A percentile compares a stretch with the other conserved stretches of the same genome.
These are phyloP conservation scores for Epichloe sylvatica DNA, from an alignment of 2,329 filamentous ascomycete species.

Conservation along the genomic window DNA sequence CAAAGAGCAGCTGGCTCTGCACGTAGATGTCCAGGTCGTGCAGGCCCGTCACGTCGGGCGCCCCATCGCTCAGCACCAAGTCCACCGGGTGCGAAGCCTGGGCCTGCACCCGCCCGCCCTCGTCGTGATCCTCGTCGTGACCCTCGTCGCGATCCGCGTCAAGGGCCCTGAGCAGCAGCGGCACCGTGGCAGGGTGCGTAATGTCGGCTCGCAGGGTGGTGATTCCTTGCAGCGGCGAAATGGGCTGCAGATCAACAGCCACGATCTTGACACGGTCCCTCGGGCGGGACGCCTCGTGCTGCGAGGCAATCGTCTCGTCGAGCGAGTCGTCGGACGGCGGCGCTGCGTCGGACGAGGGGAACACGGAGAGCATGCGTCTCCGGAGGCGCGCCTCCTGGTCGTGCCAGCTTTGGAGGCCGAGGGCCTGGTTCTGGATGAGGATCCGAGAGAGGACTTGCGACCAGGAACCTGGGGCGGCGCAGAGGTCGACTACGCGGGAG, in stretches of 20 bases:
- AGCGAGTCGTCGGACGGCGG: slow-evolving; percentile 3
- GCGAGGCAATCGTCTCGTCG: background rate
- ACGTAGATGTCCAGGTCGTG: slow-evolving; percentile 98
- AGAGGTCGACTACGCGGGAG: slow-evolving; percentile 86
- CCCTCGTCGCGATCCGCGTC: slow-evolving; percentile 50
- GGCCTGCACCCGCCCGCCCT: slow-evolving; percentile 14
- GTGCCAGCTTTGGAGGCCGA: slow-evolving; percentile 75
- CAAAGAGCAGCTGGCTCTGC: slow-evolving; percentile 87
- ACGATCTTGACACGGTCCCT: slow-evolving; percentile 79
- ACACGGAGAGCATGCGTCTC: slow-evolving; percentile 43
- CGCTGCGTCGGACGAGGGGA: slow-evolving; percentile 12
- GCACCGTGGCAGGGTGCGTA: slow-evolving; percentile 89
- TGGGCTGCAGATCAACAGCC: slow-evolving; percentile 88
- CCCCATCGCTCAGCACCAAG: slow-evolving; percentile 86
- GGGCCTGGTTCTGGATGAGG: slow-evolving; percentile 83
- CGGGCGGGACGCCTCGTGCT: slow-evolving; percentile 19
- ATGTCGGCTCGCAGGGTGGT: slow-evolving; percentile 89
- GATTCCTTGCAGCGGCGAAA: slow-evolving; percentile 85
- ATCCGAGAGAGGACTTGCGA: slow-evolving; percentile 91
- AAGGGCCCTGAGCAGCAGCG: slow-evolving; percentile 70
- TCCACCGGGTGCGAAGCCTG: slow-evolving; percentile 64
- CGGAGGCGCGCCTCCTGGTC: slow-evolving; percentile 60
- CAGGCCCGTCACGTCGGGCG: slow-evolving; percentile 88
- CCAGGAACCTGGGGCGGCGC: slow-evolving; percentile 92
- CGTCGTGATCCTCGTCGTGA: slow-evolving; percentile 2